Base-by-base conservation (phyloP, 1,139 yeast species). In the Pichia sp. region DNA sequence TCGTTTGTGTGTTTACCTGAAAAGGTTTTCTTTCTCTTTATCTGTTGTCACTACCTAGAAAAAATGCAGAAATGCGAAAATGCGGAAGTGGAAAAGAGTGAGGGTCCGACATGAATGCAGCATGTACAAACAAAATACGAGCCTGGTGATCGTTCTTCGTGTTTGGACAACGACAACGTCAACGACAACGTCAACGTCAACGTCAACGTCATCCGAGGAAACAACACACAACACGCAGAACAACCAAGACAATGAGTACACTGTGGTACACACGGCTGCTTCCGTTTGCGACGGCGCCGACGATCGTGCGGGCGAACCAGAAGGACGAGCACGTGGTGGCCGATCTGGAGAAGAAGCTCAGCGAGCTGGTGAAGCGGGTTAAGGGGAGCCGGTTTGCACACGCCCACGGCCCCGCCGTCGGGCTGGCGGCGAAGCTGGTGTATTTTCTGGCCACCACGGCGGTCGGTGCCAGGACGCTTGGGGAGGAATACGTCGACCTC, bases 401-500 rank as follows among this genome's bases (percentile, higher is more conserved):
- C 63, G 73, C 79, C 6, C 79, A 84, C 63, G 81, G 87, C 1
- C 78, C 81, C 50, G 90, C 86, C 62, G 75, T 91, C 30, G 73
- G 84, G 0, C 77, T 83, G 0, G 69, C 74, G 2, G 31, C 48
- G 2, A 80, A 87, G 4, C 81, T 84, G 55, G 71, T 85, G 2
- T 53, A 84, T 1, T 91, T 92, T 64, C 73, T 89, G 31, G 73
- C 77, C 1, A 72, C 89, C 42, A 92, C 97, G 0, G 90, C 97
- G 0, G 69, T 81, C 4, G 93, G 95, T 0, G 82, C 89, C 4
- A 75, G 95, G 55, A 92, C 98, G 0, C 73, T 92, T 38, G 99
- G 99, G 0, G 98, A 92, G 67, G 98, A 93, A 70, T 92, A 92
- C 68, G 93, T 92, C 17, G 97, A 92, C 69, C 73, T 92, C 56